Base-by-base conservation (phyloP, 345 rosid species). In the Crucihimalaya himalaica region DNA sequence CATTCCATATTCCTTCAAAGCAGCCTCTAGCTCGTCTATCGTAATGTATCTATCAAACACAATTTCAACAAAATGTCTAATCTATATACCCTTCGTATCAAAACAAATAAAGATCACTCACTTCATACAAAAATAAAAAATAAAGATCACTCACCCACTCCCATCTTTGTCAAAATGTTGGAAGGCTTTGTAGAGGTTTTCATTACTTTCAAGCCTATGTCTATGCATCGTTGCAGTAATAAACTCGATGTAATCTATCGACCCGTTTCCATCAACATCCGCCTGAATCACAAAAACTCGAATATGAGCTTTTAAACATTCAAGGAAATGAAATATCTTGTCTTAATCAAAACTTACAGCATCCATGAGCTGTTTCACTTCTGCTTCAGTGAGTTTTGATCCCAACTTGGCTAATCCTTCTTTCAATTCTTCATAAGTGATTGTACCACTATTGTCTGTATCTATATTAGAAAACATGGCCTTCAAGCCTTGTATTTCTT, bases 141-240 rank as follows among this genome's bases (percentile, higher is more conserved):
- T 7, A 39, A 60, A 32, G 14, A 50, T 53, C 60, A 64, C 90
- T 82, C 60, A 87, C 98, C 97, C 96, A 15, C 92, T 89, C 43
- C 80, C 75, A 69, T 93, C 98, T 75, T 88, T 93, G 50, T 93
- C 97, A 47, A 93, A 93, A 81, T 91, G 82, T 77, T 84, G 94
- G 50, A 93, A 93, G 64, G 97, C 96, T 83, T 83, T 87, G 84
- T 79, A 78, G 31, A 93, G 87, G 66, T 84, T 84, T 31, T 87
- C 98, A n/a, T 91, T 88, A 66, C 85, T 82, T 80, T 89, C 96
- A 21, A 89, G 82, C 80, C 83, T 85, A 77, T 90, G 86, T 78
- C 86, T 89, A 73, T 91, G 96, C 98, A 93, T 89, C 42, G 97
- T 91, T 1, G 94, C 94, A 15, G 98, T 81, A 37, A 91, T 85